A percentile compares a stretch with the other conserved stretches of the same genome.
These are phyloP conservation scores for Ustilago esculenta DNA, from an alignment of 1,284 basidiomycete species.

Conservation along the genomic window DNA sequence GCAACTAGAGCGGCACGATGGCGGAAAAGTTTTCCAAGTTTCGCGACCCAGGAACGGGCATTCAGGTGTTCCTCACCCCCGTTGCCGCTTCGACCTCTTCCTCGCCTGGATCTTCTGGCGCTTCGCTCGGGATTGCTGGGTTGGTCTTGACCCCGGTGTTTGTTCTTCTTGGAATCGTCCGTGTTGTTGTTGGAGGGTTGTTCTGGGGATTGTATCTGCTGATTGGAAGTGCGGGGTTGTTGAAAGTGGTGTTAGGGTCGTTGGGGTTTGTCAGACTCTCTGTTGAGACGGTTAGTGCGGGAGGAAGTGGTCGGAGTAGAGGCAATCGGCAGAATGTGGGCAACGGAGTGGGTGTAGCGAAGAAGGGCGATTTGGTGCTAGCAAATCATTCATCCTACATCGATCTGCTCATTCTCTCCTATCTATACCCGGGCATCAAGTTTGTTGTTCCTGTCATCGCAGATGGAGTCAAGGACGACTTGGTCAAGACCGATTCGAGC, in stretches of 20 bases:
- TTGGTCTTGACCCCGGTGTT: conserved; percentile 20
- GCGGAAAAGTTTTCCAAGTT: conserved; percentile 51
- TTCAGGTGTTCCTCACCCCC: conserved; percentile 52
- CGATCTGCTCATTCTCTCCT: conserved; percentile 58
- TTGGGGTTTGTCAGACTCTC: conserved; percentile 12
- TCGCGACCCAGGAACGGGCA: conserved; percentile 50
- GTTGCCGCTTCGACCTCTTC: conserved; percentile 11
- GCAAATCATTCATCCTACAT: conserved; percentile 60
- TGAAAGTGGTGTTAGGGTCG: conserved; percentile 11
- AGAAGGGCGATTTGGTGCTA: conserved; percentile 57
- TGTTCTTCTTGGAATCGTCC: conserved; percentile 17
- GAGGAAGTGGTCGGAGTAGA: background rate
- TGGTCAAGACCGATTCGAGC: background rate
- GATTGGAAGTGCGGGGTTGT: background rate
- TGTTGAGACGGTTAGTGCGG: background rate
- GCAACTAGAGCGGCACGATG: conserved; percentile 6
- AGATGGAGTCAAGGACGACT: background rate
- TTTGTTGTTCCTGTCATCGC: conserved; percentile 27
- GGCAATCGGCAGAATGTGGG: background rate
- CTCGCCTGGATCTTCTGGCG: background rate
- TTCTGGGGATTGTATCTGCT: conserved; percentile 11
- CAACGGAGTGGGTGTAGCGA: conserved; percentile 9
- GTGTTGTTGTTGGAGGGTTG: conserved; percentile 1
- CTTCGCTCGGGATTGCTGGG: background rate
- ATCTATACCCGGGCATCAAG: conserved; percentile 30